phyloP scores from a whole-genome alignment of 1,284 basidiomycete species.

The Flammula alnicola region DNA sequence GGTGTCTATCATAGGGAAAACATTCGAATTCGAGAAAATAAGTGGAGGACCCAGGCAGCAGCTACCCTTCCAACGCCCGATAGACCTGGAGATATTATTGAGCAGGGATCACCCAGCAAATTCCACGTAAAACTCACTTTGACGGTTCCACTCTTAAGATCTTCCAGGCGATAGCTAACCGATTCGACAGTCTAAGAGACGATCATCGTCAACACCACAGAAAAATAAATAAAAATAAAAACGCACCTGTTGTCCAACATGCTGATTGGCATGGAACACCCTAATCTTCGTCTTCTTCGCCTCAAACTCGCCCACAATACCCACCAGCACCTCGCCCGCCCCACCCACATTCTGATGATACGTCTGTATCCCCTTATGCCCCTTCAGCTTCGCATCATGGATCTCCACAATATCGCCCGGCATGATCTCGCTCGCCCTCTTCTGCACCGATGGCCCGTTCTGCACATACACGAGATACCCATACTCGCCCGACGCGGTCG shows the following conservation, averaged over 20 bases:
- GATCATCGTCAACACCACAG: conserved; percentile 19
- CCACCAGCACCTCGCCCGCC: conserved; percentile 63
- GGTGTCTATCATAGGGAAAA: background rate
- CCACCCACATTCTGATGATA: conserved; percentile 71
- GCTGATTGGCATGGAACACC: conserved; percentile 82
- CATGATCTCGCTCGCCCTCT: conserved; percentile 78
- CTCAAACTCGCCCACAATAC: conserved; percentile 83
- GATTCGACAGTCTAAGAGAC: conserved; percentile 71
- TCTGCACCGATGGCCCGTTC: conserved; percentile 66
- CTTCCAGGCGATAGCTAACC: conserved; percentile 85
- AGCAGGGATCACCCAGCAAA: background rate
- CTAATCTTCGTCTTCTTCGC: conserved; percentile 84
- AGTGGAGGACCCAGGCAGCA: conserved; percentile 1
- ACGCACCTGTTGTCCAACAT: conserved; percentile 74
- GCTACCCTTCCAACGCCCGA: conserved; percentile 50
- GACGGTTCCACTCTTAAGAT: conserved; percentile 83
- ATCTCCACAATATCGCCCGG: conserved; percentile 85
- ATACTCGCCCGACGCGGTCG: conserved; percentile 47
- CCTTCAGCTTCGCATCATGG: conserved; percentile 83
- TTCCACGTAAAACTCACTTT: conserved; percentile 52
- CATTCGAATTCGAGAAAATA: too few species aligned
- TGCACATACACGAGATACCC: conserved; percentile 82
- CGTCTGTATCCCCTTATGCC: conserved; percentile 80
- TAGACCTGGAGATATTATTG: conserved; percentile 12
- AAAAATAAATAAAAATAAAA: conserved; percentile 9